Evolutionary conservation across 2,329 filamentous ascomycete genomes (phyloP), one percentile per base, ranked within the genome.

Genomic region (Aspergillus niger): DNA sequence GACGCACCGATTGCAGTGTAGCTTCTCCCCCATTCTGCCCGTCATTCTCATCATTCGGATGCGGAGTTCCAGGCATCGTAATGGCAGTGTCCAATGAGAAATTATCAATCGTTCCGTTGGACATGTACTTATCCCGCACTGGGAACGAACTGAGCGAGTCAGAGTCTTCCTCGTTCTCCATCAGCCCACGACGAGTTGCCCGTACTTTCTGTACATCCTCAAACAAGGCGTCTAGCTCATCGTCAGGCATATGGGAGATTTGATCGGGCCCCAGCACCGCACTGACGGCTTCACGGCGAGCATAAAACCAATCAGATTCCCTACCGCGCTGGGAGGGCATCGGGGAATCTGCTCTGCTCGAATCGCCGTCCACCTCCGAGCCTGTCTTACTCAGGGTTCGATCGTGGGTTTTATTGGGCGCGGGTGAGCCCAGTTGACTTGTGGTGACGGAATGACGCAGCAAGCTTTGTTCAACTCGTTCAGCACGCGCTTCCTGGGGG

Each of bases 281-380:
- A 62, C 89, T 89, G 7, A 95, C 92, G n/a, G 95, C 95, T 80
- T 99, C 95, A 70, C 92, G 84, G 66, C 95, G 86, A 20, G 95
- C 95, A 76, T 96, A 91, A 4, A 91, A 95, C 92, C 95, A 99
- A 74, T 99, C 95, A 0, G 91, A 91, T 72, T 98, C 94, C 55
- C 91, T 85, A 11, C 77, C 74, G 2, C 89, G 89, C 57, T 82
- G 85, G 62, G 85, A 85, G 1, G 90, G 86, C 55, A 90, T 84
- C 1, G 94, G 93, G 1, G 93, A 97, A 47, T 91, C 89, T 5
- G 91, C 89, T 57, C 92, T 84, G 59, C 89, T 91, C 15, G 89
- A 89, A 62, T 86, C 84, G 20, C 82, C 81, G 66, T 91, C 90
- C 65, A 89, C 81, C 43, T 97, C 93, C 0, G 91, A 96, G 13